Evolutionary conservation across 1,284 basidiomycete species (phyloP).

Genomic region (Ganoderma lingzhi): DNA sequence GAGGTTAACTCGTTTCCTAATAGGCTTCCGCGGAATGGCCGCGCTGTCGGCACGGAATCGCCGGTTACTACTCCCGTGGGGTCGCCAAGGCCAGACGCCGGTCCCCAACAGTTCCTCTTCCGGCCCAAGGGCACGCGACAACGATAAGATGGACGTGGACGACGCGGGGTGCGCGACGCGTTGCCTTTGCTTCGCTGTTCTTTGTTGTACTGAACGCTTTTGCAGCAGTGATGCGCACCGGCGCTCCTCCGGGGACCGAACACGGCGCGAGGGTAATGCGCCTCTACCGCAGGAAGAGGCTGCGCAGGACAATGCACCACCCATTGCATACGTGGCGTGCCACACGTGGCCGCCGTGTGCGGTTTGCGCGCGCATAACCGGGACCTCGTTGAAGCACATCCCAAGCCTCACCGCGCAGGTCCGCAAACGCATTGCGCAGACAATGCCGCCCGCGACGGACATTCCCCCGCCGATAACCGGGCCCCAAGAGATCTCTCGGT

Average conservation of each 20-base stretch:
- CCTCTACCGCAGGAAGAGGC: slow-evolving; percentile 6
- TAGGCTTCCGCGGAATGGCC: slow-evolving; percentile 12
- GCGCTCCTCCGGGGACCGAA: slow-evolving; percentile 5
- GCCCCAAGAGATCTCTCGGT: neutral
- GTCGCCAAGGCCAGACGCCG: slow-evolving; percentile 19
- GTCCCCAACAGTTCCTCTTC: slow-evolving; percentile 17
- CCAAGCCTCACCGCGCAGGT: slow-evolving; percentile 6
- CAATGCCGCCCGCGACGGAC: slow-evolving; percentile 12
- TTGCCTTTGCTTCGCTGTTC: neutral
- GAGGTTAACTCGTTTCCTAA: slow-evolving; percentile 19
- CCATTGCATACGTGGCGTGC: slow-evolving; percentile 18
- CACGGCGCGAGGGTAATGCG: slow-evolving; percentile 4
- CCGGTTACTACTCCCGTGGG: slow-evolving; percentile 22
- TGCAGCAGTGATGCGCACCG: neutral
- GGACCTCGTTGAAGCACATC: slow-evolving; percentile 8
- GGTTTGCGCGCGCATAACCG: slow-evolving; percentile 21
- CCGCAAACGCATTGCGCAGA: slow-evolving; percentile 10
- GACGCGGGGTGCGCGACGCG: neutral
- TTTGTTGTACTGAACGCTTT: slow-evolving; percentile 1
- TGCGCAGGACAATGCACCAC: slow-evolving; percentile 9
- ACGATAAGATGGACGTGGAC: slow-evolving; percentile 14
- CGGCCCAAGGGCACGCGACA: slow-evolving; percentile 6
- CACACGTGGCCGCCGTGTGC: slow-evolving; percentile 25
- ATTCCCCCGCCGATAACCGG: slow-evolving; percentile 6
- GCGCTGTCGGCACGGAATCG: slow-evolving; percentile 14